Evolutionary conservation across 768 basidiomycete species (phyloP), one percentile per base, ranked within the genome.

Genomic region (Russula brevipes): DNA sequence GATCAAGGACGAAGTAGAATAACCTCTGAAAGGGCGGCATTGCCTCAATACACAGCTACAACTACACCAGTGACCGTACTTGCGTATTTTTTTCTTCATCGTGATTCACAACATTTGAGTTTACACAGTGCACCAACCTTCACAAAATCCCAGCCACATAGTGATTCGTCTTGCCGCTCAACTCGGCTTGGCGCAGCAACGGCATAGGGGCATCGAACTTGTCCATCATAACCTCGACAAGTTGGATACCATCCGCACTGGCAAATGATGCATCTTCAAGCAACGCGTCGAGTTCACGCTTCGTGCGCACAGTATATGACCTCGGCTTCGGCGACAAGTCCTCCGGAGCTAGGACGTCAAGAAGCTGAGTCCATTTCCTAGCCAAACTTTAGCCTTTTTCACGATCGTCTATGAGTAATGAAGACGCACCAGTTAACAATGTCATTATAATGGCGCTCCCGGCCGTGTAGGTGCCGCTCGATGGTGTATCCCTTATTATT

Each of bases 401-500:
- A 47, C 14, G 44, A 19, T 42, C 19, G 38, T 42, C 14, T 24
- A 16, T 56, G 41, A 2, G 38, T 19, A 12, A 50, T 38, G 24
- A 6, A 24, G 30, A 69, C 77, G 60, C 42, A 79, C 82, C 94
- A 97, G 69, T 86, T 76, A 33, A 81, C 78, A 67, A 98, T 87
- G 71, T 97, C 87, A 72, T 96, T 96, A 75, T 97, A 95, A 72
- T 85, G 83, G 60, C 89, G 77, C 30, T 80, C 69, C 74, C 78
- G 80, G 19, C 88, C 88, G 64, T 93, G 89, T 49, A 89, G 78
- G 66, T 79, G 81, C 17, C 88, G 82, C 77, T 98, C 95, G 57
- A 98, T 93, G 19, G 89, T 89, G 75, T 96, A 96, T 0, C 91
- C 88, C 17, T 76, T 78, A 72, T 91, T 92, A 73, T 91, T 91